Conservation (phyloP, 1,284 basidiomycete species). For the Tilletia horrida region DNA sequence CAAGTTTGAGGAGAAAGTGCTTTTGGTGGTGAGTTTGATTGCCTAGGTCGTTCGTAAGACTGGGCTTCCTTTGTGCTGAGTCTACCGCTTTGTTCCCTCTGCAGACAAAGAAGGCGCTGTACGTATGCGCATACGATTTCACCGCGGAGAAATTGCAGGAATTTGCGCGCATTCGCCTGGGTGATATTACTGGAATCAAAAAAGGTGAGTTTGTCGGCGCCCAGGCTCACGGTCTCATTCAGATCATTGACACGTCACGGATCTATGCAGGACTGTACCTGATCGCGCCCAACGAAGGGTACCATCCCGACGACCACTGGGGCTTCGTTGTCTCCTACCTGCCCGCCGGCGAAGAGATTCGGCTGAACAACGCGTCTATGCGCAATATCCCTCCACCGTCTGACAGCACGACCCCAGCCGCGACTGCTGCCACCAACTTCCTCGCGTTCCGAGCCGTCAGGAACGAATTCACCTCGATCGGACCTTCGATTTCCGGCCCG, state of each 20-base stretch:
- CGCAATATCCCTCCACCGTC: slow-evolving; percentile 29
- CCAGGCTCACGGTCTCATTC: background rate
- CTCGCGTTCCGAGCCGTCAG: slow-evolving; percentile 44
- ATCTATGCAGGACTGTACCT: slow-evolving; percentile 36
- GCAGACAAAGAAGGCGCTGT: slow-evolving; percentile 66
- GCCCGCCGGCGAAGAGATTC: slow-evolving; percentile 24
- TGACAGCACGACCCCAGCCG: slow-evolving; percentile 18
- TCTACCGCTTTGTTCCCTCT: background rate
- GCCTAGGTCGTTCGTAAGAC: too few species aligned
- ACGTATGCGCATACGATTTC: slow-evolving; percentile 68
- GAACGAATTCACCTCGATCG: slow-evolving; percentile 30
- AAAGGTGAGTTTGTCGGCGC: slow-evolving; percentile 61
- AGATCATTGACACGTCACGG: background rate
- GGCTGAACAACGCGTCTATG: slow-evolving; percentile 36
- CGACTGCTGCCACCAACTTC: slow-evolving; percentile 23
- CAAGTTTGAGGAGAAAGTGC: slow-evolving; percentile 75
- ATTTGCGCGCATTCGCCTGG: slow-evolving; percentile 70
- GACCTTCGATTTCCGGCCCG: background rate
- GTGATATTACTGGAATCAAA: slow-evolving; percentile 74
- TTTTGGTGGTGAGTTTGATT: slow-evolving; percentile 65
- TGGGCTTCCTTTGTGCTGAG: too few species aligned
- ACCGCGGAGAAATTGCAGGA: slow-evolving; percentile 58
- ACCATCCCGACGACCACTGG: slow-evolving; percentile 47
- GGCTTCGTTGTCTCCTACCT: slow-evolving; percentile 42
- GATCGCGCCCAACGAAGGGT: slow-evolving; percentile 39